Evolutionary conservation across 2,329 filamentous ascomycete species (phyloP).

Genomic region (Daldinia eschscholtzii): DNA sequence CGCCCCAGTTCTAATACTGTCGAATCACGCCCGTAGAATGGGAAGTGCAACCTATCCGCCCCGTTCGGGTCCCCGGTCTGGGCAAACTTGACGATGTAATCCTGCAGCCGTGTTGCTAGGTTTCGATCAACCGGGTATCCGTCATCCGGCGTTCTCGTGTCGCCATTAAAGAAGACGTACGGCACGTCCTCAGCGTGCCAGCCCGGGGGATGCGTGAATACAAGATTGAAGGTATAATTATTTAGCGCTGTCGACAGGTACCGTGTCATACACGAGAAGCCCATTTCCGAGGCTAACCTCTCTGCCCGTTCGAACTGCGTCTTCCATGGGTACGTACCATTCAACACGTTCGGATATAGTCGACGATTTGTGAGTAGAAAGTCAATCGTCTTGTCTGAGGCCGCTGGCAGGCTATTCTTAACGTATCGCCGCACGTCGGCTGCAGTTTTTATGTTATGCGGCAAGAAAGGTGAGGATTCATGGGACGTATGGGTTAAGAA

Average conservation of each 20-base stretch:
- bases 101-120: slow-evolving; percentile 54
- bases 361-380: slow-evolving; percentile 55
- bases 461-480: slow-evolving; percentile 60
- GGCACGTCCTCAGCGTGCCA: slow-evolving; percentile 65
- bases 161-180: slow-evolving; percentile 65
- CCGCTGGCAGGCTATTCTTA: slow-evolving; percentile 31
- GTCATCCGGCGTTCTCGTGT: slow-evolving; percentile 47
- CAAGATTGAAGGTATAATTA: slow-evolving; percentile 64
- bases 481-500: slow-evolving; percentile 59
- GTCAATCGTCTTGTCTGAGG: slow-evolving; percentile 49
- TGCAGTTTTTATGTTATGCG: slow-evolving; percentile 57
- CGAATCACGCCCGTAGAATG: slow-evolving; percentile 44
- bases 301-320: slow-evolving; percentile 58
- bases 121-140: slow-evolving; percentile 46
- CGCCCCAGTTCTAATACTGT: slow-evolving; percentile 41
- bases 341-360: slow-evolving; percentile 62
- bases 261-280: slow-evolving; percentile 65
- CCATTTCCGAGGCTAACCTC: slow-evolving; percentile 58
- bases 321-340: slow-evolving; percentile 57
- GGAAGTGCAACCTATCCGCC: slow-evolving; percentile 36
- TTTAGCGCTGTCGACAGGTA: slow-evolving; percentile 61
- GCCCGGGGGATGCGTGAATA: slow-evolving; percentile 65
- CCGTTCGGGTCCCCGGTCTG: slow-evolving; percentile 51
- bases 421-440: slow-evolving; percentile 41
- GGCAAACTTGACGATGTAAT: slow-evolving; percentile 55